Evolutionary conservation across 257 asterid species (phyloP).

Genomic region (Jaltomata sinuosa): DNA sequence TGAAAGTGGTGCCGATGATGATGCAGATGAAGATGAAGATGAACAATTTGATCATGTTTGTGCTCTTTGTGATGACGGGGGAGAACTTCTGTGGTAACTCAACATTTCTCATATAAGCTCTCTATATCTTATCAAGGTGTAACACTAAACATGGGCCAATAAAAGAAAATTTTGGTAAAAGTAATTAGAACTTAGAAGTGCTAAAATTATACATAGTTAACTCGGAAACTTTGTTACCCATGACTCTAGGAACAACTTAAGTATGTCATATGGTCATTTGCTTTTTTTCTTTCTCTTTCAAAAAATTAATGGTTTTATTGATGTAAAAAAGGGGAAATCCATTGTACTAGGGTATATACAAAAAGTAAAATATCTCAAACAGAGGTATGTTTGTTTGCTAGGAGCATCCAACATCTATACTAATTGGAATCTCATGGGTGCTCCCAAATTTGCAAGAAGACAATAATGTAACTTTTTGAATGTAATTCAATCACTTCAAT

Average conservation of each 20-base stretch:
- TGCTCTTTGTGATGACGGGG: constrained; percentile 69
- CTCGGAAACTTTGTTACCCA: neutral
- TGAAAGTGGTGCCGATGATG: constrained; percentile 15
- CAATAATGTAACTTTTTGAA: neutral
- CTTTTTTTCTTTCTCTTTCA: neutral
- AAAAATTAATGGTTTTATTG: neutral
- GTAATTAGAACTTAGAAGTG: neutral
- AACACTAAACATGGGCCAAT: neutral
- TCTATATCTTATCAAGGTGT: neutral
- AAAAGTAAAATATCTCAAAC: neutral
- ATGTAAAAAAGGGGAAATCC: neutral
- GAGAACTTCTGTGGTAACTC: constrained; percentile 49
- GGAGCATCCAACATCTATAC: neutral
- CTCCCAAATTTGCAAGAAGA: neutral
- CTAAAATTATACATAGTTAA: neutral
- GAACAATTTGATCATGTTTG: constrained; percentile 45
- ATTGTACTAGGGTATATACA: neutral
- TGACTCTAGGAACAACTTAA: neutral
- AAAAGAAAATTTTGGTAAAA: neutral
- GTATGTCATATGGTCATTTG: neutral
- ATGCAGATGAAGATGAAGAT: constrained; percentile 18
- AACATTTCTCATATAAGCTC: neutral
- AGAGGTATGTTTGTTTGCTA: neutral
- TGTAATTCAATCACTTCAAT: neutral
- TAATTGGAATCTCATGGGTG: neutral